Percentiles rank a stretch among this genome's conserved stretches.
Evolutionary conservation across 306 rosid genomes (phyloP).

Genomic region (Arachis hypogaea): DNA sequence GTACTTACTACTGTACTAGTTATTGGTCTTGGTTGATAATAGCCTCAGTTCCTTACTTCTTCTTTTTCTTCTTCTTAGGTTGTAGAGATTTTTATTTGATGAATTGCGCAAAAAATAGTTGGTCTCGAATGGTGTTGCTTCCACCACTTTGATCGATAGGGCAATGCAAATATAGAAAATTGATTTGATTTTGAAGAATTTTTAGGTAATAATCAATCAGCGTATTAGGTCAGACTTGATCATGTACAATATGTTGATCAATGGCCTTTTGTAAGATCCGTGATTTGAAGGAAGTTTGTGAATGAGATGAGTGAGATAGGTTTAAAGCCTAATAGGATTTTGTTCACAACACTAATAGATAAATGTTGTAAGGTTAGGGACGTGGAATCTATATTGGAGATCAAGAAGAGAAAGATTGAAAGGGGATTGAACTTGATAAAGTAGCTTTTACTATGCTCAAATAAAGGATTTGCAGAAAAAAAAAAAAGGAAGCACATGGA

Average conservation of each 20-base stretch:
- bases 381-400: slow-evolving; percentile 60
- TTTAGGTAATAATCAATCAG: slow-evolving; percentile 57
- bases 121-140: slow-evolving; percentile 65
- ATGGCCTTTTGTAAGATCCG: slow-evolving; percentile 80
- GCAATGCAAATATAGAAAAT: slow-evolving; percentile 64
- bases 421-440: slow-evolving; percentile 29
- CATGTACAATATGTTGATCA: slow-evolving; percentile 63
- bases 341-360: slow-evolving; percentile 75
- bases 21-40: too few species aligned
- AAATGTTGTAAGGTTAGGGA: slow-evolving; percentile 84
- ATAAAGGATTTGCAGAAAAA: too few species aligned
- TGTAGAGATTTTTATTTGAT: slow-evolving; percentile 49
- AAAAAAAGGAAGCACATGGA: too few species aligned
- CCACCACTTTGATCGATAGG: slow-evolving; percentile 74
- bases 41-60: too few species aligned
- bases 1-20: too few species aligned
- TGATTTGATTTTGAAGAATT: slow-evolving; percentile 60
- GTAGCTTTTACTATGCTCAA: too few species aligned
- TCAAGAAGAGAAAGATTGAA: slow-evolving; percentile 53
- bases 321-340: slow-evolving; percentile 73
- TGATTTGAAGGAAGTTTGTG: slow-evolving; percentile 56
- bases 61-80: too few species aligned
- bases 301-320: slow-evolving; percentile 57
- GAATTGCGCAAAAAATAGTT: slow-evolving; percentile 69
- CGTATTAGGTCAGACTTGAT: slow-evolving; percentile 73